phyloP scores from a whole-genome alignment of 2,329 filamentous ascomycete species.

The Didymella pomorum region DNA sequence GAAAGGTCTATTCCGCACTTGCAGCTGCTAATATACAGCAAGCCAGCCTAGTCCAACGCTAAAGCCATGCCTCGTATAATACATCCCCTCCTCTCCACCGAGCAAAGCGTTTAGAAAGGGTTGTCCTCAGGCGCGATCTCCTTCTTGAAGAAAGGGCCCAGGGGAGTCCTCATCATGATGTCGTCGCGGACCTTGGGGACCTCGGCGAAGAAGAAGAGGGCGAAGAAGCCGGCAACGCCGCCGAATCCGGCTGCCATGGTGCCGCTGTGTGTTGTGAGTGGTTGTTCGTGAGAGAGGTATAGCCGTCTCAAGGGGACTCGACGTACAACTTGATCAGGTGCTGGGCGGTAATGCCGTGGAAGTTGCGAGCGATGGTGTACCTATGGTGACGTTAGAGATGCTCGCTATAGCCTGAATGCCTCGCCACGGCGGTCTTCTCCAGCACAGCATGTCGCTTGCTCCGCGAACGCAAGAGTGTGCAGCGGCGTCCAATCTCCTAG shows the following conservation, averaged over 20 bases:
- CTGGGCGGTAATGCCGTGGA: slow-evolving; percentile 59
- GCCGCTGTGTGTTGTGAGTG: slow-evolving; percentile 39
- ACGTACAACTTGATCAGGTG: slow-evolving; percentile 58
- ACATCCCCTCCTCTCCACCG: slow-evolving; percentile 19
- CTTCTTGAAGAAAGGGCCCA: slow-evolving; percentile 66
- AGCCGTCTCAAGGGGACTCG: neutral
- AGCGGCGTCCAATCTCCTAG: neutral
- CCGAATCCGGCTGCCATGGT: slow-evolving; percentile 63
- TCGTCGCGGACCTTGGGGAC: slow-evolving; percentile 69
- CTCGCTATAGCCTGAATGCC: neutral
- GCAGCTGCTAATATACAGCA: slow-evolving; percentile 42
- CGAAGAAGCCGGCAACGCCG: slow-evolving; percentile 65
- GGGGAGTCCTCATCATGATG: slow-evolving; percentile 67
- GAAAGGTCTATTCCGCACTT: slow-evolving; percentile 44
- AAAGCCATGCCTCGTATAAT: slow-evolving; percentile 28
- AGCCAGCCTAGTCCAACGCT: slow-evolving; percentile 24
- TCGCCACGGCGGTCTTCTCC: neutral
- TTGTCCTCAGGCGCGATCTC: slow-evolving; percentile 71
- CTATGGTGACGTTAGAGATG: slow-evolving; percentile 47
- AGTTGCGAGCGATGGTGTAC: slow-evolving; percentile 59
- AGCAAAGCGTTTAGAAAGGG: slow-evolving; percentile 54
- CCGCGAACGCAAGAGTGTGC: neutral
- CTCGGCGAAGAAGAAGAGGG: slow-evolving; percentile 71
- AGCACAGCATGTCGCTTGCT: too few relatives aligned
- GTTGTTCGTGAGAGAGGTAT: neutral